A percentile compares a stretch with the other conserved stretches of the same genome.
phyloP scores from a whole-genome alignment of 2,329 filamentous ascomycete species.

The Hypomyces perniciosus region DNA sequence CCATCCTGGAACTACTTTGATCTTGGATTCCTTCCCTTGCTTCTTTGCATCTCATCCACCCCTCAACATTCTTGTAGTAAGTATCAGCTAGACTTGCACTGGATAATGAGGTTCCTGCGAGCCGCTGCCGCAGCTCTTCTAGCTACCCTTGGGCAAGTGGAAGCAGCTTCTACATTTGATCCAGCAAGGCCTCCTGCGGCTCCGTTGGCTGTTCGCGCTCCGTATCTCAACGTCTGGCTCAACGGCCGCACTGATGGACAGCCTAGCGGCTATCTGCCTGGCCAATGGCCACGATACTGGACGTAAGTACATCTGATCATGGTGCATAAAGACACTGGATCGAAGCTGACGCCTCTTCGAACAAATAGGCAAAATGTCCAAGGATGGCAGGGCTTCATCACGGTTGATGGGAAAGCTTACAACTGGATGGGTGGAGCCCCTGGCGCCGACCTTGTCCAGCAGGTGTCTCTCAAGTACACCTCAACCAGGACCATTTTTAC shows the following conservation, averaged over 20 bases:
- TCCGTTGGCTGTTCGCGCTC: constrained; percentile 67
- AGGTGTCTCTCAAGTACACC: constrained; percentile 62
- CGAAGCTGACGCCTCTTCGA: background rate
- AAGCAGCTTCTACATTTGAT: constrained; percentile 47
- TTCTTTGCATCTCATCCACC: background rate
- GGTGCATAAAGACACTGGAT: too few relatives aligned
- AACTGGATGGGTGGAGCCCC: constrained; percentile 61
- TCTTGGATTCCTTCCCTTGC: background rate
- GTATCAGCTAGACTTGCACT: background rate
- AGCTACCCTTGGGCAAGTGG: constrained; percentile 14
- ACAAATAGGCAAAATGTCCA: constrained; percentile 41
- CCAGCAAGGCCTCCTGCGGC: constrained; percentile 62
- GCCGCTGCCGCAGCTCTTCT: constrained; percentile 17
- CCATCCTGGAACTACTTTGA: background rate
- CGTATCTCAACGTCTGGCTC: constrained; percentile 69
- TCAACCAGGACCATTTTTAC: constrained; percentile 66
- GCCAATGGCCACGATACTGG: constrained; percentile 65
- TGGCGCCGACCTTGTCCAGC: constrained; percentile 46
- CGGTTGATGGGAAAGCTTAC: constrained; percentile 58
- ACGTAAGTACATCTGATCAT: constrained; percentile 40
- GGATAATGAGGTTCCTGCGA: constrained; percentile 18
- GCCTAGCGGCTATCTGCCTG: constrained; percentile 61
- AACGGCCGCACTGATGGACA: constrained; percentile 54
- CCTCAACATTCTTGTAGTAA: background rate
- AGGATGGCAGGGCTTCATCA: constrained; percentile 64